Conservation (phyloP, 2,329 filamentous ascomycete genomes). For the Claviceps quebecensis region DNA sequence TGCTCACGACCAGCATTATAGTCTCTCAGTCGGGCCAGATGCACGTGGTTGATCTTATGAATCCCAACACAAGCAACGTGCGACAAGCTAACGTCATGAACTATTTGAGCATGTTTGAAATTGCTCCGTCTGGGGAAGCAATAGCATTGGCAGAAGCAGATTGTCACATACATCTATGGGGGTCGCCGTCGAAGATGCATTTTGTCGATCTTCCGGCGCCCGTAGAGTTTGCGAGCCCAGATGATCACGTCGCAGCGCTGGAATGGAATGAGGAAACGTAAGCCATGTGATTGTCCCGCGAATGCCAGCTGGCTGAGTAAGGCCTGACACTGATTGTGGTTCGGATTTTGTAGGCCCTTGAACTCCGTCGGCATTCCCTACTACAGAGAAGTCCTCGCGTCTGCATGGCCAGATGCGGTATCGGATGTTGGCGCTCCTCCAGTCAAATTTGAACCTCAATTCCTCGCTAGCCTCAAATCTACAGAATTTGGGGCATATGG, state of each 20-base stretch:
- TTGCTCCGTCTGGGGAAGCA: slow-evolving; percentile 78
- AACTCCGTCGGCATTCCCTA: slow-evolving; percentile 84
- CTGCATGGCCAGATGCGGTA: slow-evolving; percentile 76
- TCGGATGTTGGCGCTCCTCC: slow-evolving; percentile 80
- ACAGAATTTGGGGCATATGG: slow-evolving; percentile 68
- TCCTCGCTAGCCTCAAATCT: slow-evolving; percentile 53
- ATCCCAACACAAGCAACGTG: slow-evolving; percentile 75
- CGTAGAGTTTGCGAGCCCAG: slow-evolving; percentile 60
- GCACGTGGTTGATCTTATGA: slow-evolving; percentile 91
- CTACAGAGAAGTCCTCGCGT: slow-evolving; percentile 77
- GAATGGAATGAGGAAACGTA: slow-evolving; percentile 61
- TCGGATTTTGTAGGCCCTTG: slow-evolving; percentile 43
- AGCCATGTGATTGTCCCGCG: slow-evolving; percentile 17
- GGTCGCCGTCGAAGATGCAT: slow-evolving; percentile 69
- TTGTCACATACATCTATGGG: slow-evolving; percentile 73
- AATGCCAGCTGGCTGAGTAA: neutral
- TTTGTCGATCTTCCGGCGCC: slow-evolving; percentile 73
- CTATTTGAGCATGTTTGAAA: slow-evolving; percentile 67
- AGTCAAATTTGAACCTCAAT: slow-evolving; percentile 54
- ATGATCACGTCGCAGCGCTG: slow-evolving; percentile 41
- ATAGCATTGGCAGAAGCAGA: slow-evolving; percentile 69
- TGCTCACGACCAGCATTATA: slow-evolving; percentile 90
- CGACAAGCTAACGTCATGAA: slow-evolving; percentile 66
- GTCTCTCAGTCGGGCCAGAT: slow-evolving; percentile 86
- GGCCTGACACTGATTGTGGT: slow-evolving; percentile 5